phyloP scores from a whole-genome alignment of 1,284 basidiomycete genomes.

The Moniliella sp. region DNA sequence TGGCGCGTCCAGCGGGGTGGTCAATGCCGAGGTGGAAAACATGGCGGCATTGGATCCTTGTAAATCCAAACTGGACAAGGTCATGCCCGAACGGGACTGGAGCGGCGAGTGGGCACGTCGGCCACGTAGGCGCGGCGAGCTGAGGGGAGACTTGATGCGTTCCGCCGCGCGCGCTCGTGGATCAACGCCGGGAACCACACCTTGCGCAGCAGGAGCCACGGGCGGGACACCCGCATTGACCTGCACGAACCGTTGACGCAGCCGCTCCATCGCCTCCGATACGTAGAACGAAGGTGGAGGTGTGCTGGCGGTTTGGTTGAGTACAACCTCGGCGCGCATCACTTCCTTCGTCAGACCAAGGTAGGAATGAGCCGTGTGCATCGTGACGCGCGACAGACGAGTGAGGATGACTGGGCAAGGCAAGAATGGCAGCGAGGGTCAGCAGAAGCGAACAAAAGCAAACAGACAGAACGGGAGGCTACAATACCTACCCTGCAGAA shows the following conservation, averaged over 20 bases:
- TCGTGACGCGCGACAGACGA: constrained; percentile 84
- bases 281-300: constrained; percentile 84
- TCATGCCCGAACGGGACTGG: too few relatives aligned
- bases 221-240: constrained; percentile 2
- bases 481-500: constrained; percentile 47
- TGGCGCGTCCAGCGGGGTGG: too few relatives aligned
- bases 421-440: too few relatives aligned
- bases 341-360: constrained; percentile 85
- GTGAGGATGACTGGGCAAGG: constrained; percentile 72
- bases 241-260: constrained; percentile 52
- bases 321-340: constrained; percentile 78
- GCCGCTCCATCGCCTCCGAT: constrained; percentile 66
- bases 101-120: too few relatives aligned
- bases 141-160: too few relatives aligned
- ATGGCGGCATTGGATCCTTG: too few relatives aligned
- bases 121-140: too few relatives aligned
- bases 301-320: constrained; percentile 87
- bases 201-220: constrained; percentile 9
- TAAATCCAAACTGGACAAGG: too few relatives aligned
- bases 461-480: background rate
- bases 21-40: too few relatives aligned
- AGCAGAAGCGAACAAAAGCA: background rate
- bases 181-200: too few relatives aligned
- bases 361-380: constrained; percentile 80
- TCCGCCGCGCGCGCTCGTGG: too few relatives aligned